phyloP scores from a whole-genome alignment of 1,284 basidiomycete species.

The Ceratobasidium papillatum region DNA sequence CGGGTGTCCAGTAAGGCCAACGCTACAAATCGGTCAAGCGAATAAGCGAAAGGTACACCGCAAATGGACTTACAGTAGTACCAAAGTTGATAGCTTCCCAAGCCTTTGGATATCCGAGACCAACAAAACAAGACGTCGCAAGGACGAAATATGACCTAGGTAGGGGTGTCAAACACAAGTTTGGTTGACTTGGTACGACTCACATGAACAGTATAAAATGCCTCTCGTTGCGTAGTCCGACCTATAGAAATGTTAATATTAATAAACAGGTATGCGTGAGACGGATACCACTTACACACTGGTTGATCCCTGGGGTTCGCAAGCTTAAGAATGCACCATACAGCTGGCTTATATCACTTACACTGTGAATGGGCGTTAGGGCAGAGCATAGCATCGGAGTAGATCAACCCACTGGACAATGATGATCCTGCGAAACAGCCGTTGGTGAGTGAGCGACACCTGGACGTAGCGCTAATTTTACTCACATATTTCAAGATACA shows the following conservation, averaged over 20 bases:
- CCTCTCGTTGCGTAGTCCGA: slow-evolving; percentile 93
- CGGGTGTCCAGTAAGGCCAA: slow-evolving; percentile 76
- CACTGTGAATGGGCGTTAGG: slow-evolving; percentile 37
- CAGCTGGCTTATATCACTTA: slow-evolving; percentile 37
- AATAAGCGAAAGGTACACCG: slow-evolving; percentile 21
- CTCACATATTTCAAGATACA: slow-evolving; percentile 86
- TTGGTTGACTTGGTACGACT: slow-evolving; percentile 47
- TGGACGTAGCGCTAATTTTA: not conserved
- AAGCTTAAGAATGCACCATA: slow-evolving; percentile 19
- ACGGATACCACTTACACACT: slow-evolving; percentile 66
- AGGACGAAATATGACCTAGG: slow-evolving; percentile 77
- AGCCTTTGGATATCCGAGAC: slow-evolving; percentile 67
- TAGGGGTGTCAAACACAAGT: slow-evolving; percentile 1
- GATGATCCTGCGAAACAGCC: slow-evolving; percentile 68
- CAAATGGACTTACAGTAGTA: slow-evolving; percentile 41
- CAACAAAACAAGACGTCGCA: slow-evolving; percentile 64
- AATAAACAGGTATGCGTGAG: not conserved
- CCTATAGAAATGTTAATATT: slow-evolving; percentile 49
- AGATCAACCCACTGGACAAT: slow-evolving; percentile 77
- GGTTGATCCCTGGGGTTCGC: slow-evolving; percentile 82
- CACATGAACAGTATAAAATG: slow-evolving; percentile 96
- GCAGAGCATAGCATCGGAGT: slow-evolving; percentile 23
- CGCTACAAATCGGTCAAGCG: slow-evolving; percentile 48
- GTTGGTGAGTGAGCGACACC: not conserved
- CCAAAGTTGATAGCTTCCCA: slow-evolving; percentile 66